Base-by-base conservation (phyloP, 805 yeast genomes). In the Hanseniaspora mollemarum region DNA sequence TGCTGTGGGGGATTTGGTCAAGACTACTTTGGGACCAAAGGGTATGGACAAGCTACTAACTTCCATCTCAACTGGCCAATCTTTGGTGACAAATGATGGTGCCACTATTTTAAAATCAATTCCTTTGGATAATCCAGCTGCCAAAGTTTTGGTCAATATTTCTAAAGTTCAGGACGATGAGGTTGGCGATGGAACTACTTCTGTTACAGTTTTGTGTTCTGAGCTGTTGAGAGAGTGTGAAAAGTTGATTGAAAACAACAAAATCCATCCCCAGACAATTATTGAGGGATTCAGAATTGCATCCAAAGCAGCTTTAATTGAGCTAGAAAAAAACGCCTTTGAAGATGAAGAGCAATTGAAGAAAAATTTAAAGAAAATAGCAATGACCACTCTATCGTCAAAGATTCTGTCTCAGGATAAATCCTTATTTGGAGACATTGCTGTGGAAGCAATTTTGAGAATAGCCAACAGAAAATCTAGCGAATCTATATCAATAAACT, bases 121-220 rank as follows among this genome's bases (percentile, higher is more conserved):
- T 59, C 96, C 97, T 15, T 77, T 92, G 57, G 96, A 88, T 63
- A 90, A 92, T 60, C 97, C 97, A 9, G 97, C 97, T 15, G 99
- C 98, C 22, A 86, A 86, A 60, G 90, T 90, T 51, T 72, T 92
- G 57, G 98, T 94, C 29, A 94, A 94, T 64, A 83, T 92, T 52
- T 83, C 96, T 45, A 82, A 92, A 65, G 90, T 94, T 19, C 99
- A 92, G 71, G 99, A 92, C 66, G 95, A 94, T 54, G 96, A 90
- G 67, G 95, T 90, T 57, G 97, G 97, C 54, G 97, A 92, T 63
- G 99, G 99, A 58, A 92, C 99, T 38, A 90, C 98, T 0, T 83
- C 95, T 24, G 98, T 94, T 29, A 87, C 96, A 0, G 84, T 92
- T 12, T 70, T 90, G 53, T 80, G 90, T 39, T 88, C 96, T 9